Percentiles rank a stretch among this genome's conserved stretches.
These are phyloP conservation scores for Agastache rugosa DNA, from an alignment of 257 asterid species.

Conservation along the genomic window DNA sequence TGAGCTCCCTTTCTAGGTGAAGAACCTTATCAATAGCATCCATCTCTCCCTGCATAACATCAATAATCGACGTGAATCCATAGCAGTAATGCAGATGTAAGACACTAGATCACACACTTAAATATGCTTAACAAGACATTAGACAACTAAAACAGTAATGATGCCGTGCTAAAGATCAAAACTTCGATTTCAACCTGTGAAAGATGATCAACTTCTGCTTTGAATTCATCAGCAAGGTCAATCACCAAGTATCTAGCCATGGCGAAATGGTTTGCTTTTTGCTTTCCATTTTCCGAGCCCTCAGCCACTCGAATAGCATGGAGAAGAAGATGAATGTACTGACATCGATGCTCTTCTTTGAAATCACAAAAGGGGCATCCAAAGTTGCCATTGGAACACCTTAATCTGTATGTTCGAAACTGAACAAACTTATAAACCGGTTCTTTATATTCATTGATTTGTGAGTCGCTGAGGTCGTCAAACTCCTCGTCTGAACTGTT, in stretches of 20 bases:
- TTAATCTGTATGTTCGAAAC: background rate
- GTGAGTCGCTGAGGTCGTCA: constrained; percentile 1
- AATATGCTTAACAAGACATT: too few relatives aligned
- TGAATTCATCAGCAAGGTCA: background rate
- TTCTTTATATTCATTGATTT: background rate
- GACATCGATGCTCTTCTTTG: background rate
- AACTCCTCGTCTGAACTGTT: background rate
- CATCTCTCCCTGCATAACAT: constrained; percentile 58
- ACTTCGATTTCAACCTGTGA: too few relatives aligned
- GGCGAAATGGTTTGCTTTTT: constrained; percentile 1
- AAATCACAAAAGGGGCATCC: constrained; percentile 14
- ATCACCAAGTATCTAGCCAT: constrained; percentile 3
- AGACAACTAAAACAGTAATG: too few relatives aligned
- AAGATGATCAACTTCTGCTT: background rate
- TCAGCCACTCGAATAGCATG: constrained; percentile 8
- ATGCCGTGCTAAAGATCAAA: too few relatives aligned
- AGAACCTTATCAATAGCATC: constrained; percentile 53
- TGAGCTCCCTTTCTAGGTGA: constrained; percentile 48
- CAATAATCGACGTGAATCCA: too few relatives aligned
- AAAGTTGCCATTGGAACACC: background rate
- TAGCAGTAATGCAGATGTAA: too few relatives aligned
- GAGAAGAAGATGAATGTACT: constrained; percentile 2
- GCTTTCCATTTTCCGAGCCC: background rate
- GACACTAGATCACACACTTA: too few relatives aligned
- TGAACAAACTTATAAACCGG: background rate